Percentiles rank a stretch among this genome's conserved stretches.
Conservation (phyloP, 2,329 filamentous ascomycete species). For the Colletotrichum incanum region DNA sequence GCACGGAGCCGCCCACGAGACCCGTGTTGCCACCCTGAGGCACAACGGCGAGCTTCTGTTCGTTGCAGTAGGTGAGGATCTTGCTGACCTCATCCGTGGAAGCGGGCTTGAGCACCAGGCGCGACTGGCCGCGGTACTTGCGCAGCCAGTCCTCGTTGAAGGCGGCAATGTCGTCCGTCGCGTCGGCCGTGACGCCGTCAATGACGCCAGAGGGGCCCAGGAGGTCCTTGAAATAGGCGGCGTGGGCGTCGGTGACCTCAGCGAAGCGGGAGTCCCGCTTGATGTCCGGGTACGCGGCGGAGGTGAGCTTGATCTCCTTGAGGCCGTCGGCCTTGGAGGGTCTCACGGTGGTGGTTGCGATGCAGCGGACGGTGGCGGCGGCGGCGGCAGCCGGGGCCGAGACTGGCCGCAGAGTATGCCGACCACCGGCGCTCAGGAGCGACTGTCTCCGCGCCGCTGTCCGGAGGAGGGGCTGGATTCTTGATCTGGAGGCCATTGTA, state of each 20-base stretch:
- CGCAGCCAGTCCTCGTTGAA: conserved; percentile 99
- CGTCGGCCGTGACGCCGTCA: conserved; percentile 84
- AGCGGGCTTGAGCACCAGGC: conserved; percentile 88
- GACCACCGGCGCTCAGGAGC: conserved; percentile 33
- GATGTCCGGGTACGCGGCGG: conserved; percentile 87
- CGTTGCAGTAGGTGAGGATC: conserved; percentile 95
- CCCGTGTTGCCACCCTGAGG: conserved; percentile 98
- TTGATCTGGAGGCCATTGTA: conserved; percentile 44
- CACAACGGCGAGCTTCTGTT: conserved; percentile 91
- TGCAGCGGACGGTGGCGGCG: conserved; percentile 23
- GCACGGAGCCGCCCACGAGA: conserved; percentile 93
- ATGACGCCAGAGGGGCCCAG: conserved; percentile 87
- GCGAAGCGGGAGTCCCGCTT: conserved; percentile 85
- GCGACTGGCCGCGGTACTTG: conserved; percentile 94
- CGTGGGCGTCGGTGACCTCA: conserved; percentile 82
- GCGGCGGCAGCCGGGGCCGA: conserved; percentile 33
- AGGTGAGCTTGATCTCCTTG: conserved; percentile 76
- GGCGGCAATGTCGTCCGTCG: conserved; percentile 84
- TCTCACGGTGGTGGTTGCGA: conserved; percentile 40
- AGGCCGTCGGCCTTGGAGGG: conserved; percentile 25
- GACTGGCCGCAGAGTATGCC: conserved; percentile 32
- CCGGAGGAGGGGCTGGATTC: conserved; percentile 43
- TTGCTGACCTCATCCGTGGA: conserved; percentile 91
- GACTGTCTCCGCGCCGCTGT: conserved; percentile 43
- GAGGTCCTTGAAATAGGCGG: conserved; percentile 85